Conservation (phyloP, 495 filamentous ascomycete species). For the Friedmanniomyces simplex region DNA sequence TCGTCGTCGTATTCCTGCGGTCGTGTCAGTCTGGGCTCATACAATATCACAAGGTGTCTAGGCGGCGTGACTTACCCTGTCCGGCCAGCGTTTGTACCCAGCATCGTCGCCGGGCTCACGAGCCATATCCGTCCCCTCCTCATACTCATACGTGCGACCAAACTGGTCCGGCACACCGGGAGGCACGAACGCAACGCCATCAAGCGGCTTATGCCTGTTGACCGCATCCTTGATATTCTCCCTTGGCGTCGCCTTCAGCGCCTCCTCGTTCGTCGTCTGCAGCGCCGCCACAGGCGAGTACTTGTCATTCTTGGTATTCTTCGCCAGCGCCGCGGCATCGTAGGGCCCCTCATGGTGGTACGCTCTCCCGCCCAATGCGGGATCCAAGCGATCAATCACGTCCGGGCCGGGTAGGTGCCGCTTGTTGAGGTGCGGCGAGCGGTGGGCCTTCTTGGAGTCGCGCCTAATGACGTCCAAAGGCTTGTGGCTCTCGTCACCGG, state of each 20-base stretch:
- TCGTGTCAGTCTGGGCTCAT: background rate
- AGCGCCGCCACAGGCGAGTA: slow-evolving; percentile 71
- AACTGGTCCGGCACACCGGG: slow-evolving; percentile 56
- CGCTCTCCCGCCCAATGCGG: slow-evolving; percentile 39
- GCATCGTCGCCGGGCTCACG: slow-evolving; percentile 50
- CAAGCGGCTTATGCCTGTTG: slow-evolving; percentile 65
- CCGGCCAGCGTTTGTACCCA: slow-evolving; percentile 59
- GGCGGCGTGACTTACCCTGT: slow-evolving; percentile 44
- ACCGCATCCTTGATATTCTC: slow-evolving; percentile 72
- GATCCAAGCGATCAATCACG: slow-evolving; percentile 70
- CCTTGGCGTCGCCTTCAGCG: slow-evolving; percentile 69
- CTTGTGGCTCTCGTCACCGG: slow-evolving; percentile 49
- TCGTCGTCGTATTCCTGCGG: slow-evolving; percentile 54
- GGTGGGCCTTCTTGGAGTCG: slow-evolving; percentile 50
- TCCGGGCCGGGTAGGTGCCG: slow-evolving; percentile 61
- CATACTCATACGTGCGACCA: slow-evolving; percentile 63
- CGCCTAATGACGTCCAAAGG: slow-evolving; percentile 52
- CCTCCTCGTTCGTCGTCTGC: slow-evolving; percentile 59
- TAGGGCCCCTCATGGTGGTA: slow-evolving; percentile 94
- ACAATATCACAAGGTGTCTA: background rate
- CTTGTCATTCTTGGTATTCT: slow-evolving; percentile 49
- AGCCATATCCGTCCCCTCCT: slow-evolving; percentile 81
- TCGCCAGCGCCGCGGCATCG: slow-evolving; percentile 65
- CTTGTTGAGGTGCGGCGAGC: slow-evolving; percentile 50
- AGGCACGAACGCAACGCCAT: slow-evolving; percentile 68